Evolutionary conservation across 1,284 basidiomycete species (phyloP).

Genomic region (Anthracocystis panici-leucophaei): DNA sequence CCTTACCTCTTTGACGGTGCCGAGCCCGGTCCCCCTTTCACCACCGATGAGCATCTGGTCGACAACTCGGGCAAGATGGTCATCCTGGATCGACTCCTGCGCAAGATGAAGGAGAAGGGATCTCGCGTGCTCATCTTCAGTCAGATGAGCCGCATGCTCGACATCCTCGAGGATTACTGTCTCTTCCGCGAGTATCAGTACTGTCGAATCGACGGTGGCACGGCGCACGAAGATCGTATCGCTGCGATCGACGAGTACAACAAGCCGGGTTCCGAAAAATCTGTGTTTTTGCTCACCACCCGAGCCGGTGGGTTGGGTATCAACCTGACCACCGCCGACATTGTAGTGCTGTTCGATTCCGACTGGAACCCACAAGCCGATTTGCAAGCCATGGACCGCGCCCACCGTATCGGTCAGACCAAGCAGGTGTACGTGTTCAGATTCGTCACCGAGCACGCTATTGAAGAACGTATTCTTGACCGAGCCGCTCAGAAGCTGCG

Average conservation of each 20-base stretch:
- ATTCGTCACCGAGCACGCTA: constrained; percentile 94
- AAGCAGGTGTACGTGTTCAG: constrained; percentile 99
- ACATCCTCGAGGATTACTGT: constrained; percentile 98
- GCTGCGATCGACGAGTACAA: constrained; percentile 98
- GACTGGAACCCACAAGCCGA: constrained; percentile 99
- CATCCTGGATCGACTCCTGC: constrained; percentile 91
- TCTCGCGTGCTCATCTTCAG: constrained; percentile 97
- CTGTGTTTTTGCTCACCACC: constrained; percentile 96
- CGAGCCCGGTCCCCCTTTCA: constrained; percentile 96
- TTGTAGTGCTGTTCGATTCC: constrained; percentile 96
- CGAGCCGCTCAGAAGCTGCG: constrained; percentile 95
- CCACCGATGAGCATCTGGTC: constrained; percentile 96
- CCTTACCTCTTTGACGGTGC: constrained; percentile 74
- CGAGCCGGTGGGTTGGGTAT: constrained; percentile 98
- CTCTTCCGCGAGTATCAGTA: constrained; percentile 87
- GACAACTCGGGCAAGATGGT: constrained; percentile 97
- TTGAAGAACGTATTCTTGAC: constrained; percentile 97
- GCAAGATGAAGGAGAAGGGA: constrained; percentile 87
- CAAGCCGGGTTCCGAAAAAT: constrained; percentile 92
- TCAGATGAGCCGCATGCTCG: constrained; percentile 95
- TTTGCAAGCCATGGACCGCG: constrained; percentile 98
- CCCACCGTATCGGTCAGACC: constrained; percentile 97
- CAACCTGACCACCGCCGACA: constrained; percentile 93
- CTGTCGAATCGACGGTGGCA: constrained; percentile 95
- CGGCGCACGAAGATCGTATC: constrained; percentile 96